A percentile compares a stretch with the other conserved stretches of the same genome.
These are phyloP conservation scores for Dipteronia sinensis DNA, from an alignment of 345 rosid genomes.

Conservation along the genomic window DNA sequence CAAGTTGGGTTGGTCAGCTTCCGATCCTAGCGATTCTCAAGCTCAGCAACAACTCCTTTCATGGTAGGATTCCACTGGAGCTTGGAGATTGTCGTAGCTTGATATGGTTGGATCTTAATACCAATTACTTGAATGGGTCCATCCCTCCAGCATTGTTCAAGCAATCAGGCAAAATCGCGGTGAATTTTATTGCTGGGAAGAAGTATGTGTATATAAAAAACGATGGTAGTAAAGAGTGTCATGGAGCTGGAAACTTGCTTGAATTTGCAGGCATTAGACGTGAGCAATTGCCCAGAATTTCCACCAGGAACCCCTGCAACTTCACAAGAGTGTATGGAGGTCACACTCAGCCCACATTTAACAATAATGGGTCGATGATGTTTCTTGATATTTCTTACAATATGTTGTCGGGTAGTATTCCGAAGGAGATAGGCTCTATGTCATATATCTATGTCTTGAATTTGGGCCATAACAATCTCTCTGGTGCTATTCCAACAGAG, in stretches of 20 bases:
- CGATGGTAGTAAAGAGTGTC: conserved; percentile 77
- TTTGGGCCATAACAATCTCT: conserved; percentile 72
- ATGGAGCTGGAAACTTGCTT: conserved; percentile 89
- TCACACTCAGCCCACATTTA: conserved; percentile 72
- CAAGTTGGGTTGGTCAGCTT: conserved; percentile 72
- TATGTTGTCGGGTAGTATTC: conserved; percentile 67
- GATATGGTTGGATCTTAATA: conserved; percentile 92
- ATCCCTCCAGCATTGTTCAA: conserved; percentile 82
- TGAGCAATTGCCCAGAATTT: conserved; percentile 57
- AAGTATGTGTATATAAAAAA: conserved; percentile 76
- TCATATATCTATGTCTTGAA: conserved; percentile 70
- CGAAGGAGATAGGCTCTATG: conserved; percentile 83
- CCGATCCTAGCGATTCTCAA: conserved; percentile 80
- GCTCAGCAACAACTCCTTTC: conserved; percentile 85
- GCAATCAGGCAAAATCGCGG: conserved; percentile 84
- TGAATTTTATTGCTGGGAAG: conserved; percentile 76
- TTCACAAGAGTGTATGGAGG: conserved; percentile 75
- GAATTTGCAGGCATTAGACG: conserved; percentile 83
- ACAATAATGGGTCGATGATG: conserved; percentile 89
- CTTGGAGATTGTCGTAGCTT: conserved; percentile 87
- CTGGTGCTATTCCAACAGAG: conserved; percentile 76
- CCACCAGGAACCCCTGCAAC: conserved; percentile 81
- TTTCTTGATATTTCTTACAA: conserved; percentile 91
- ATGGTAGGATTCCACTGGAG: conserved; percentile 81
- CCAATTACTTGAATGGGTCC: conserved; percentile 64